These are phyloP conservation scores for Sclerotiophoma versabilis DNA, from an alignment of 2,329 filamentous ascomycete genomes.

Conservation along the genomic window DNA sequence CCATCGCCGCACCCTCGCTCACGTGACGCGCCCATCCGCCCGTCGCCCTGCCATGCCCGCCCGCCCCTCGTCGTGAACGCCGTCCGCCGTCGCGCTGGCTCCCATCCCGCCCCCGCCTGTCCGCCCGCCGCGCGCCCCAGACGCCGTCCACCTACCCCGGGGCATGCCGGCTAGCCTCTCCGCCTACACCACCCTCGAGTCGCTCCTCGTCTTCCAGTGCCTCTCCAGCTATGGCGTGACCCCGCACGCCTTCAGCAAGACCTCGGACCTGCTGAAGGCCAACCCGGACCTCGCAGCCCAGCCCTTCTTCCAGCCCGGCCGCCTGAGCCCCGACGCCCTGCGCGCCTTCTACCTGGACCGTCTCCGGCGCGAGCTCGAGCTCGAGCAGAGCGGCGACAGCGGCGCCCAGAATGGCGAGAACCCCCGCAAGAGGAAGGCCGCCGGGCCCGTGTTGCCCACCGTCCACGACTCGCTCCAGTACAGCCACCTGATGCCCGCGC, in stretches of 20 bases:
- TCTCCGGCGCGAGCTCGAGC: conserved; percentile 72
- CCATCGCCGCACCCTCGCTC: conserved; percentile 28
- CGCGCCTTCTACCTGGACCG: conserved; percentile 79
- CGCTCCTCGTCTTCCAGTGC: conserved; percentile 82
- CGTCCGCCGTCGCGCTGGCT: conserved; percentile 45
- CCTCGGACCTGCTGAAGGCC: conserved; percentile 76
- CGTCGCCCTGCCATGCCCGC: conserved; percentile 27
- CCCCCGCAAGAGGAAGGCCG: conserved; percentile 75
- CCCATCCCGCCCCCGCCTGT: conserved; percentile 38
- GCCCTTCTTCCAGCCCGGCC: conserved; percentile 73
- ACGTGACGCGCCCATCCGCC: conserved; percentile 21
- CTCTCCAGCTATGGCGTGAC: conserved; percentile 72
- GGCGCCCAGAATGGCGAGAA: conserved; percentile 56
- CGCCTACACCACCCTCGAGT: conserved; percentile 84
- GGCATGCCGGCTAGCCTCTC: conserved; percentile 67
- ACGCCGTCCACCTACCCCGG: conserved; percentile 5
- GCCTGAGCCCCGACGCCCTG: conserved; percentile 79
- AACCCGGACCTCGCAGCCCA: conserved; percentile 76
- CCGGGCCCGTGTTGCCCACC: conserved; percentile 62
- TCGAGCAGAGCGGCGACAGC: conserved; percentile 51
- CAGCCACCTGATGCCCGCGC: conserved; percentile 69
- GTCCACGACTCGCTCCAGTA: conserved; percentile 72
- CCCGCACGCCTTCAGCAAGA: conserved; percentile 70
- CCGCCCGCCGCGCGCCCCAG: conserved; percentile 40
- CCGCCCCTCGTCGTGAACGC: conserved; percentile 31